Conservation (phyloP, 192 early-diverging fungal species). For the Powellomyces hirtus region DNA sequence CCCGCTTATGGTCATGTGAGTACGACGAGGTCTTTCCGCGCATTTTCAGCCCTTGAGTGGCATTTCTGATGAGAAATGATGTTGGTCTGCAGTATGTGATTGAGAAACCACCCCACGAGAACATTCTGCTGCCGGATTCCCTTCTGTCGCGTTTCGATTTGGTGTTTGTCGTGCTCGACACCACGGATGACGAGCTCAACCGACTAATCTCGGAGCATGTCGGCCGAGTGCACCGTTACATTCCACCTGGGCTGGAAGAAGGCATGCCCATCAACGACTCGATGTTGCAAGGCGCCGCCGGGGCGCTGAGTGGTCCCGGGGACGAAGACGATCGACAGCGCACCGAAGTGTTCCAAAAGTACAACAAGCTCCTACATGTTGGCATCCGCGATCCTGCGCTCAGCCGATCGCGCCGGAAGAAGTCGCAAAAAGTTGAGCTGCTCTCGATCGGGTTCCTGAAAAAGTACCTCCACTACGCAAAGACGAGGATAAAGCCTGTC, state of each 20-base stretch:
- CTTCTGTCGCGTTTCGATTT: conserved; percentile 96
- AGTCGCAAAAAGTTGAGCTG: conserved; percentile 46
- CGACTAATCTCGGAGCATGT: conserved; percentile 89
- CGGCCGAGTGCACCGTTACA: conserved; percentile 90
- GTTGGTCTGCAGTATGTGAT: conserved; percentile 82
- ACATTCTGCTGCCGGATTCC: conserved; percentile 95
- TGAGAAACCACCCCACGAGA: conserved; percentile 82
- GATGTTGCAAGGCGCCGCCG: conserved; percentile 29
- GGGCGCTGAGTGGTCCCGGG: conserved; percentile 14
- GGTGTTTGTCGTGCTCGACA: conserved; percentile 93
- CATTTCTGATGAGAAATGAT: no score
- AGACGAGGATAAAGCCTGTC: conserved; percentile 78
- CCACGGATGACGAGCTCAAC: conserved; percentile 79
- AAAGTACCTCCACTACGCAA: conserved; percentile 94
- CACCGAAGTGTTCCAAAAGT: conserved; percentile 82
- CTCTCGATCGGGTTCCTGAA: conserved; percentile 87
- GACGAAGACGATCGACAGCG: conserved; percentile 50
- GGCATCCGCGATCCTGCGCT: conserved; percentile 52
- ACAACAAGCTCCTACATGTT: conserved; percentile 78
- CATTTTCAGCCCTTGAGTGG: no score
- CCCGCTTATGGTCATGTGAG: conserved; percentile 58
- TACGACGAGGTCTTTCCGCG: no score
- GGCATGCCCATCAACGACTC: conserved; percentile 56
- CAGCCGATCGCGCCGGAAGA: conserved; percentile 26
- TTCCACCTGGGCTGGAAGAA: conserved; percentile 79